Conservation (phyloP, 2,329 filamentous ascomycete species). For the Epichloe sylvatica region DNA sequence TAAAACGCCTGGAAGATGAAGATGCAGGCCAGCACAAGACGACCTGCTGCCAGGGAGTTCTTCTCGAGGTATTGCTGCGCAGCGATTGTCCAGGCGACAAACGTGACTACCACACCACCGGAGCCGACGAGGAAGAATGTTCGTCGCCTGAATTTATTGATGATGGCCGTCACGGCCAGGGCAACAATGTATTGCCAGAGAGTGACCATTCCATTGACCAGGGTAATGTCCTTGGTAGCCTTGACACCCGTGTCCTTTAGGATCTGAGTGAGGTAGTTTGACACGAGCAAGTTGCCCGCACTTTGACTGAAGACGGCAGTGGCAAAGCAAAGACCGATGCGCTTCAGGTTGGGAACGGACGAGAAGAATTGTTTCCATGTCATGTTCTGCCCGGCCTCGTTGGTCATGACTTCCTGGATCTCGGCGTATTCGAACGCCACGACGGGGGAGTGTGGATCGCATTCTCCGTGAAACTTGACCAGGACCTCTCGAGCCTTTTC, state of each 20-base stretch:
- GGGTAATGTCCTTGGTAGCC: constrained; percentile 23
- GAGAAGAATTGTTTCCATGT: constrained; percentile 29
- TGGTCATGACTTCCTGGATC: constrained; percentile 32
- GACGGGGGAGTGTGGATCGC: constrained; percentile 27
- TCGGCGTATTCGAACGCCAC: constrained; percentile 35
- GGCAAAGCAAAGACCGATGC: constrained; percentile 25
- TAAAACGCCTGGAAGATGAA: constrained; percentile 29
- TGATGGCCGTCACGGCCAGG: constrained; percentile 21
- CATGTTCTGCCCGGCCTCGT: constrained; percentile 18
- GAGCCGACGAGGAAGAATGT: constrained; percentile 26
- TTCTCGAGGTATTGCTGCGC: constrained; percentile 23
- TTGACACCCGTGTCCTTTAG: constrained; percentile 26
- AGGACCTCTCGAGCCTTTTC: constrained; percentile 38
- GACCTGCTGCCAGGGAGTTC: constrained; percentile 17
- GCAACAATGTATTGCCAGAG: constrained; percentile 30
- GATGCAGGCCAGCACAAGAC: constrained; percentile 26
- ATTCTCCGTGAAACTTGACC: constrained; percentile 37
- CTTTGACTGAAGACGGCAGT: constrained; percentile 28
- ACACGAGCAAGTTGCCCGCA: constrained; percentile 27
- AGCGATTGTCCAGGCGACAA: constrained; percentile 26
- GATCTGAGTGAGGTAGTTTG: constrained; percentile 27
- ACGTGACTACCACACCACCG: constrained; percentile 24
- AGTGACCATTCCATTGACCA: constrained; percentile 28
- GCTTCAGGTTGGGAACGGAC: constrained; percentile 24
- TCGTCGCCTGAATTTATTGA: constrained; percentile 24